These are phyloP conservation scores for Letharia columbiana DNA, from an alignment of 495 filamentous ascomycete genomes.

Conservation along the genomic window DNA sequence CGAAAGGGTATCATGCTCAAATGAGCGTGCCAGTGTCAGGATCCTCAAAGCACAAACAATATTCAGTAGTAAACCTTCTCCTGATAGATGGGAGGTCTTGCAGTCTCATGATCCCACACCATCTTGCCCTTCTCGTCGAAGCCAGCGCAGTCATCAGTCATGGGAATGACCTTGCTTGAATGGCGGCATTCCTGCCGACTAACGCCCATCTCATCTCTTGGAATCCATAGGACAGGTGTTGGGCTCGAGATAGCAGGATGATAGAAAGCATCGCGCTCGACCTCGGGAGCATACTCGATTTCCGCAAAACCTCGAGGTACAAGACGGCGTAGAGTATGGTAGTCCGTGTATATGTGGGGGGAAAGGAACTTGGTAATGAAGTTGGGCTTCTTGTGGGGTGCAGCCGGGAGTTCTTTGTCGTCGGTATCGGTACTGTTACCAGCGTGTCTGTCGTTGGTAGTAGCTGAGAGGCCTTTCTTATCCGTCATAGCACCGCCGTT, in stretches of 20 bases:
- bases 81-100: constrained; percentile 69
- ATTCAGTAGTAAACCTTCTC: constrained; percentile 51
- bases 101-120: constrained; percentile 63
- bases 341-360: constrained; percentile 69
- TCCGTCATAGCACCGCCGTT: constrained; percentile 26
- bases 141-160: constrained; percentile 74
- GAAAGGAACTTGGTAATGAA: constrained; percentile 63
- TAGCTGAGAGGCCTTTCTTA: constrained; percentile 30
- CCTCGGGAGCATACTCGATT: constrained; percentile 48
- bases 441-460: constrained; percentile 12
- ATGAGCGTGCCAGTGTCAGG: background rate
- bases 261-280: constrained; percentile 63
- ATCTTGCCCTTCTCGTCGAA: constrained; percentile 75
- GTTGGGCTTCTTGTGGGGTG: constrained; percentile 43
- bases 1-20: constrained; percentile 9
- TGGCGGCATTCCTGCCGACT: constrained; percentile 68
- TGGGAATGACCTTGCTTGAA: constrained; percentile 61
- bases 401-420: constrained; percentile 21
- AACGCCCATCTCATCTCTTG: constrained; percentile 65
- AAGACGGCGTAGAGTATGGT: constrained; percentile 59
- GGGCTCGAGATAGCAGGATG: constrained; percentile 59
- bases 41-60: background rate
- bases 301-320: constrained; percentile 51
- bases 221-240: constrained; percentile 76
- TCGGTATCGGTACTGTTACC: constrained; percentile 26